These are phyloP conservation scores for Beta corolliflora DNA, from an alignment of 179 eudicot species.

Conservation along the genomic window DNA sequence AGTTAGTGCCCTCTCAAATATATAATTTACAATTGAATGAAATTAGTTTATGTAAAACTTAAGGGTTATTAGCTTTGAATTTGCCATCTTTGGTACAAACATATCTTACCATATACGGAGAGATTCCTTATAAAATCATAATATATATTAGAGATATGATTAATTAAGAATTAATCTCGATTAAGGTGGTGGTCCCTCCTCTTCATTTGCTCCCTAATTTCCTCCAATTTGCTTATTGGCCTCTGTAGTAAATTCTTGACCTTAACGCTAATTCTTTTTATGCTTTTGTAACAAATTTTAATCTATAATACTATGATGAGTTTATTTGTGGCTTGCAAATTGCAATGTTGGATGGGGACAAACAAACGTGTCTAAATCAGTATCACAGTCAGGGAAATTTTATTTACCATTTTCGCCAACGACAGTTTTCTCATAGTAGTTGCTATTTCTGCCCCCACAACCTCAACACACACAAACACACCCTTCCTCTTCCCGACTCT, in stretches of 20 bases:
- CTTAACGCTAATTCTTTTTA: slow-evolving; percentile 22
- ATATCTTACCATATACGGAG: slow-evolving; percentile 32
- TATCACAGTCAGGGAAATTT: neutral
- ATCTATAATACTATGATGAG: slow-evolving; percentile 22
- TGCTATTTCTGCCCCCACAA: slow-evolving; percentile 42
- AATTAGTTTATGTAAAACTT: neutral
- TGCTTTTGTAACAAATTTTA: neutral
- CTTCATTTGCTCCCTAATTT: slow-evolving; percentile 18
- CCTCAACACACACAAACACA: neutral
- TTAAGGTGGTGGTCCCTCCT: slow-evolving; percentile 29
- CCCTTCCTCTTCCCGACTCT: neutral
- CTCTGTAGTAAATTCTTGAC: slow-evolving; percentile 12
- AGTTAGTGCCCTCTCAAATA: neutral
- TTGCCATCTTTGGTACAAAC: slow-evolving; percentile 35
- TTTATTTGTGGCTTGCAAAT: slow-evolving; percentile 20
- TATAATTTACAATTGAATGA: too few relatives aligned
- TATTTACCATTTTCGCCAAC: neutral
- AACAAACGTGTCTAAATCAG: slow-evolving; percentile 9
- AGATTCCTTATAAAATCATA: neutral
- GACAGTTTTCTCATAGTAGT: slow-evolving; percentile 7
- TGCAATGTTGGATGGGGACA: slow-evolving; percentile 22
- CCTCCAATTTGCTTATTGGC: slow-evolving; percentile 24
- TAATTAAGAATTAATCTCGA: slow-evolving; percentile 23
- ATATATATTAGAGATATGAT: neutral
- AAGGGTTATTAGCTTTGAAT: neutral